Conservation (phyloP, 768 basidiomycete genomes). For the Calocera cornea region DNA sequence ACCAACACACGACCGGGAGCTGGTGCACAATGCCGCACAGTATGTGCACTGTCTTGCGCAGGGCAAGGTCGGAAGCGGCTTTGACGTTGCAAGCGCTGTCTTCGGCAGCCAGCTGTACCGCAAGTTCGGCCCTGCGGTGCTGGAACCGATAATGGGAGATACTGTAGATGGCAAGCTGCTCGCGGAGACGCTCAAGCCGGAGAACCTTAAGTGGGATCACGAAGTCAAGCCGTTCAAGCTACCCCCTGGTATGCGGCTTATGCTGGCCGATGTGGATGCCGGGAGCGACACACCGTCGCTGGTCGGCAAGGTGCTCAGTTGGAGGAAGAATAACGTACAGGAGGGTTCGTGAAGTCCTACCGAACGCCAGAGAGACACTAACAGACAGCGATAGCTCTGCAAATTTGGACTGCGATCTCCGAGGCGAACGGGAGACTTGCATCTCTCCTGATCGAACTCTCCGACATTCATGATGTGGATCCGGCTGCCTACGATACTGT, state of each 20-base stretch:
- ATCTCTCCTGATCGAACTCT: constrained; percentile 8
- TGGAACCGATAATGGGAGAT: constrained; percentile 52
- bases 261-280: constrained; percentile 91
- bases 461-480: background rate
- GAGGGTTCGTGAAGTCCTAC: constrained; percentile 33
- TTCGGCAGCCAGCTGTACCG: constrained; percentile 91
- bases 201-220: constrained; percentile 63
- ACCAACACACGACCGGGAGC: constrained; percentile 33
- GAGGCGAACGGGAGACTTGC: constrained; percentile 14
- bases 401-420: constrained; percentile 17
- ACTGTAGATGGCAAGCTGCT: constrained; percentile 25
- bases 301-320: constrained; percentile 79
- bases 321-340: constrained; percentile 54
- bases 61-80: constrained; percentile 95
- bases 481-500: constrained; percentile 9
- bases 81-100: constrained; percentile 87
- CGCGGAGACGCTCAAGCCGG: constrained; percentile 23
- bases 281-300: constrained; percentile 93
- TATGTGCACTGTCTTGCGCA: constrained; percentile 93
- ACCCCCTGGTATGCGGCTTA: constrained; percentile 67
- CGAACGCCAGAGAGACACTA: background rate
- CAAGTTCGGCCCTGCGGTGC: constrained; percentile 62
- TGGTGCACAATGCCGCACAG: constrained; percentile 88
- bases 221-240: constrained; percentile 56
- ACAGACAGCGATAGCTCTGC: constrained; percentile 4